Conservation (phyloP, 1,284 basidiomycete genomes). For the Psilocybe mexicana region DNA sequence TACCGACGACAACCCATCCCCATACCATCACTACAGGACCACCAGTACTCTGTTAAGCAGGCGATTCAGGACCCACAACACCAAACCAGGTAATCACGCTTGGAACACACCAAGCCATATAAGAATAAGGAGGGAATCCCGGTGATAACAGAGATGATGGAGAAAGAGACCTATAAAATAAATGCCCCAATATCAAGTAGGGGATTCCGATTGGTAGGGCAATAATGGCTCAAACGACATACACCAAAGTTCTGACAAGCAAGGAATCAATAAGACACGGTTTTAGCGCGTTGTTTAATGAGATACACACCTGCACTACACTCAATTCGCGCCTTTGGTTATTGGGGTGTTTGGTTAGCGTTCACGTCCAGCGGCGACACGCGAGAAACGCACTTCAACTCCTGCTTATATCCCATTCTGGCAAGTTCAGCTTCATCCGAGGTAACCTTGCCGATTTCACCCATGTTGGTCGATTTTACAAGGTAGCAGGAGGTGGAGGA, state of each 20-base stretch:
- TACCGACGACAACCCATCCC: conserved; percentile 71
- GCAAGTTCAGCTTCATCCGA: conserved; percentile 66
- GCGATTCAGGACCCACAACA: conserved; percentile 5
- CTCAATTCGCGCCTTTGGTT: conserved; percentile 52
- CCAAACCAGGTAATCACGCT: background rate
- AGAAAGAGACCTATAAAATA: conserved; percentile 56
- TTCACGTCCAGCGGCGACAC: background rate
- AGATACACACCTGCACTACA: conserved; percentile 52
- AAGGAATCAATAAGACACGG: conserved; percentile 1
- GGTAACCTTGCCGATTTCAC: conserved; percentile 24
- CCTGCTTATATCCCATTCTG: conserved; percentile 76
- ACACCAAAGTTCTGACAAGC: conserved; percentile 64
- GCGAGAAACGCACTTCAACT: conserved; percentile 52
- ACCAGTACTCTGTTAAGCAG: conserved; percentile 55
- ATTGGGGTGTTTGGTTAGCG: background rate
- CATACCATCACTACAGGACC: conserved; percentile 75
- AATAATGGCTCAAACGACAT: conserved; percentile 16
- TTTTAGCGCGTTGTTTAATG: conserved; percentile 4
- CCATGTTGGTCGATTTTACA: conserved; percentile 11
- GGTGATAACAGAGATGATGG: conserved; percentile 73
- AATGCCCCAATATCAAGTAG: conserved; percentile 1
- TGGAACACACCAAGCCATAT: conserved; percentile 59
- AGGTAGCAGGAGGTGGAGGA: background rate
- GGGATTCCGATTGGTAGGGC: conserved; percentile 4
- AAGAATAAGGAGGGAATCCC: conserved; percentile 67